Conservation (phyloP, 768 basidiomycete species). For the Tulasnella sp. region DNA sequence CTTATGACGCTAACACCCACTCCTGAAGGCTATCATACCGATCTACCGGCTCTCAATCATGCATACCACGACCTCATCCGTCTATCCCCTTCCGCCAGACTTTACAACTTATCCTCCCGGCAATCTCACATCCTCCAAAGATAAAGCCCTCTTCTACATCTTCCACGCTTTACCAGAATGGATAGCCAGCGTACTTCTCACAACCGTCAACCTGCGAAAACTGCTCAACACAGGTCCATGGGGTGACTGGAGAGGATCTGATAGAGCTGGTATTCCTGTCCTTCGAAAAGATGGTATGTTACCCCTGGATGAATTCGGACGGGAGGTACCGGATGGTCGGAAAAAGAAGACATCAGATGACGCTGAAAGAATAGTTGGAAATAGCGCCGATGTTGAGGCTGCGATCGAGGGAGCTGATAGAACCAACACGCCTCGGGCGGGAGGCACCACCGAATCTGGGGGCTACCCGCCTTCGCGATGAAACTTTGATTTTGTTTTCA, state of each 20-base stretch:
- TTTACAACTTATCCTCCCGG: conserved; percentile 1
- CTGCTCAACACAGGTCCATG: conserved; percentile 2
- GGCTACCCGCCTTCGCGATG: too few species aligned
- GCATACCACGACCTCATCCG: not conserved
- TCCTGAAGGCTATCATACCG: not conserved
- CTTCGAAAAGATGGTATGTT: too few species aligned
- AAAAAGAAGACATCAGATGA: too few species aligned
- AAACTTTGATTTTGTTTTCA: too few species aligned
- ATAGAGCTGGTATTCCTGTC: too few species aligned
- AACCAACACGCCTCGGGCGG: too few species aligned
- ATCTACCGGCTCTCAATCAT: conserved; percentile 3
- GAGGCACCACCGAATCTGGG: too few species aligned
- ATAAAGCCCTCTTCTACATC: conserved; percentile 4
- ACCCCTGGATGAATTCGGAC: too few species aligned
- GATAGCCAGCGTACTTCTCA: not conserved
- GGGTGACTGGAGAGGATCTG: not conserved
- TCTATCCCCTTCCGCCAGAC: not conserved
- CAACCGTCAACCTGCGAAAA: not conserved
- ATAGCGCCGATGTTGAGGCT: too few species aligned
- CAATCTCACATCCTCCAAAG: not conserved
- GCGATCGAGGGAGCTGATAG: too few species aligned
- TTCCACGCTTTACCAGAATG: conserved; percentile 6
- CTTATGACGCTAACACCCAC: not conserved
- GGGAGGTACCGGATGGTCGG: too few species aligned
- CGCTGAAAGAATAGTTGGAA: too few species aligned